Evolutionary conservation across 2,329 filamentous ascomycete species (phyloP), one percentile per base, ranked within the genome.

Genomic region (Botrytis tulipae): DNA sequence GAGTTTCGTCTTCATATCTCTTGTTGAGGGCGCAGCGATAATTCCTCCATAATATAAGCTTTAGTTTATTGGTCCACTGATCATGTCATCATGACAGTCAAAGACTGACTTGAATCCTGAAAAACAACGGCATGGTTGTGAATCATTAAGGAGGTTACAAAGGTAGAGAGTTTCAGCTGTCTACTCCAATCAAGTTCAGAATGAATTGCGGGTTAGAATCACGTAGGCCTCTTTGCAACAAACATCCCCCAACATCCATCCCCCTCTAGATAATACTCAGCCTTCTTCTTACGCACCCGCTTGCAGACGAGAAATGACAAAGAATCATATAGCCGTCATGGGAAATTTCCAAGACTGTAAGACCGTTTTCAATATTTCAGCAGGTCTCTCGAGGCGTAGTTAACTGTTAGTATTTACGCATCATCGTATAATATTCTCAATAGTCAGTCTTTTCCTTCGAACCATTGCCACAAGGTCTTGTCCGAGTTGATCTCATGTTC

Each of bases 311-410:
- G 65, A 68, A 68, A 54, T 25, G 46, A 16, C 48, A 8, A 54
- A 67, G 44, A 44, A 18, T 63, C 18, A 8, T 48, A 32, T 16
- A 20, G 18, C 35, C 29, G 48, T 37, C 46, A 40, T 71, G 44
- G 46, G 59, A 20, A 29, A n/a, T 32, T 48, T 18, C 32, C 22
- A 25, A 68, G 42, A 72, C 35, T n/a, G 16, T 18, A 44, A 69
- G 71, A 61, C 63, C 32, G 42, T 51, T 61, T 69, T 61, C 71
- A 42, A 54, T 69, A 4, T 69, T 69, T 69, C 71, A 69, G 51
- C 57, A 57, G 63, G 51, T 62, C 71, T 69, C 46, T 25, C 20
- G 71, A 69, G 71, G 71, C 71, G 48, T 69, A 69, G 71, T 72
- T 35, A 7, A 35, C 35, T 35, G 35, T 35, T n/a, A 48, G 37